Conservation (phyloP, 352 stramenopile species). For the Pythium pyrilobum region DNA sequence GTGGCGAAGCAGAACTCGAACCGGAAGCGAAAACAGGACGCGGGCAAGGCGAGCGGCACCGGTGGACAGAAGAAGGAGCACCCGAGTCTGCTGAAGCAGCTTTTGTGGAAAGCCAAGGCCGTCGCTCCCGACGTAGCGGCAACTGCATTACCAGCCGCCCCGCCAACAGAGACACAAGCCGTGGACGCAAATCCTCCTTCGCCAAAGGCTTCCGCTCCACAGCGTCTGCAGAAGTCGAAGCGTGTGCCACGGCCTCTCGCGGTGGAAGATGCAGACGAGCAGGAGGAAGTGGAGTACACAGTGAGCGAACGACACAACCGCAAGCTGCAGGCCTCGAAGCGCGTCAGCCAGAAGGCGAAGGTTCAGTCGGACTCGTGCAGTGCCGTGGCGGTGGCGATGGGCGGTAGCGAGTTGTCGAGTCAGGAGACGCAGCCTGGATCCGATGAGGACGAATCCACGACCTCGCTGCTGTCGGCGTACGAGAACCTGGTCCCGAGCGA, state of each 20-base stretch:
- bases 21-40: slow-evolving; percentile 14
- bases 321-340: slow-evolving; percentile 35
- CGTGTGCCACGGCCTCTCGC: background rate
- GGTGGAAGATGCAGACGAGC: slow-evolving; percentile 20
- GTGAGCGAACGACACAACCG: slow-evolving; percentile 28
- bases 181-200: background rate
- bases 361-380: background rate
- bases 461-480: slow-evolving; percentile 24
- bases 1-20: background rate
- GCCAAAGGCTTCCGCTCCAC: background rate
- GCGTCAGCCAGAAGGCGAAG: slow-evolving; percentile 14
- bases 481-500: slow-evolving; percentile 8
- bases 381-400: background rate
- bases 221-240: background rate
- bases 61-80: background rate
- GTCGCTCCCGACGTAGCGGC: background rate
- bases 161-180: background rate
- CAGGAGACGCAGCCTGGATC: slow-evolving; percentile 71
- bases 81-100: slow-evolving; percentile 43
- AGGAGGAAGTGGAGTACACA: slow-evolving; percentile 41
- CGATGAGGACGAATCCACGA: slow-evolving; percentile 28
- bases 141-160: background rate
- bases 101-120: slow-evolving; percentile 57
- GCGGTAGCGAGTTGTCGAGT: slow-evolving; percentile 39
- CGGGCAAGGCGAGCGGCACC: background rate